Evolutionary conservation across 495 filamentous ascomycete genomes (phyloP).

Genomic region (Hyaloscypha variabilis): DNA sequence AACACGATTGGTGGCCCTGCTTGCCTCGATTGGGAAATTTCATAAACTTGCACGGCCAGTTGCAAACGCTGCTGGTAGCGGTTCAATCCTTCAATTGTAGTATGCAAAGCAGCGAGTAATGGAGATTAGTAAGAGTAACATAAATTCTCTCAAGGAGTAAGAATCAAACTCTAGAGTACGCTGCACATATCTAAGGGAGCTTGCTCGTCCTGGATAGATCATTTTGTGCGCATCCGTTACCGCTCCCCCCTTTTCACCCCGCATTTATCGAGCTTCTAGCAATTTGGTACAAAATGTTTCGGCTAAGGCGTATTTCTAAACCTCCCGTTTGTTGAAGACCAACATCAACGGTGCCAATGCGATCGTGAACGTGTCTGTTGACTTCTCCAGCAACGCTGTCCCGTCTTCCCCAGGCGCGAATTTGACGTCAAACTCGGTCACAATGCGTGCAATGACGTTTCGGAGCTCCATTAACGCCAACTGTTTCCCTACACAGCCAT

Average conservation of each 20-base stretch:
- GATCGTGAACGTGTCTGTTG: not conserved
- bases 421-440: constrained; percentile 16
- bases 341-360: not conserved
- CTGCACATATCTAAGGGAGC: no score
- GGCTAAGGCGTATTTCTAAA: not conserved
- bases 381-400: not conserved
- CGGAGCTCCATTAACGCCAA: constrained; percentile 55
- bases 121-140: no score
- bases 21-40: no score
- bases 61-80: no score
- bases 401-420: constrained; percentile 22
- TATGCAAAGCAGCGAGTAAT: no score
- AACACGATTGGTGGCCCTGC: no score
- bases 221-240: not conserved
- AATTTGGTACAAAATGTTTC: not conserved
- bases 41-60: no score
- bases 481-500: constrained; percentile 53
- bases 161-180: no score
- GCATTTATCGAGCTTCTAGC: not conserved
- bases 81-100: no score
- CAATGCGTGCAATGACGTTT: constrained; percentile 13
- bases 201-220: no score
- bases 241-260: not conserved
- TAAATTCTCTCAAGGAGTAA: no score
- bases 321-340: not conserved